These are phyloP conservation scores for Phytophthora macrochlamydospora DNA, from an alignment of 352 stramenopile genomes.

Conservation along the genomic window DNA sequence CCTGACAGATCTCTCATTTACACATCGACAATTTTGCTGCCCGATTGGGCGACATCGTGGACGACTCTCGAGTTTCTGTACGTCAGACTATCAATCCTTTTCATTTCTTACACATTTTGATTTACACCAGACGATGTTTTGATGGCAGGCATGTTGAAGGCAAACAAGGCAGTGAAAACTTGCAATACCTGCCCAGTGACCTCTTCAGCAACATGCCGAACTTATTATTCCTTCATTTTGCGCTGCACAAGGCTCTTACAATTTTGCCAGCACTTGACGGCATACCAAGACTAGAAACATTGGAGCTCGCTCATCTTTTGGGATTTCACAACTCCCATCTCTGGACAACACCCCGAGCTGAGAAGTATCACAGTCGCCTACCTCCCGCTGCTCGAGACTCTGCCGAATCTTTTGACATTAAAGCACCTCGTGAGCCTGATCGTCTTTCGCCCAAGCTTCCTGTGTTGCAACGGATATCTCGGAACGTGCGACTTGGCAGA, in stretches of 20 bases:
- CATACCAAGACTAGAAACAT: slow-evolving; percentile 32
- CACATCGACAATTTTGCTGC: slow-evolving; percentile 21
- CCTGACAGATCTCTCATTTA: slow-evolving; percentile 43
- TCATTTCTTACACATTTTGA: not conserved
- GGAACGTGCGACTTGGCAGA: slow-evolving; percentile 28
- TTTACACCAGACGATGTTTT: not conserved
- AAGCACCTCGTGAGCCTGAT: slow-evolving; percentile 21
- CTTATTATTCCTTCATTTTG: slow-evolving; percentile 43
- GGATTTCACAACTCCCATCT: slow-evolving; percentile 25
- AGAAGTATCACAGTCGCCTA: slow-evolving; percentile 30
- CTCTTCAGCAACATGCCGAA: slow-evolving; percentile 41
- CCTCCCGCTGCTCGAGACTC: slow-evolving; percentile 16
- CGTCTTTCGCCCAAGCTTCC: slow-evolving; percentile 16
- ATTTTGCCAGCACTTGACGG: slow-evolving; percentile 37
- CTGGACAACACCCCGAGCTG: slow-evolving; percentile 24
- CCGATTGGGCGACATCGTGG: slow-evolving; percentile 34
- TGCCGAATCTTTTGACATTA: slow-evolving; percentile 29
- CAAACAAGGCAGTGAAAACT: slow-evolving; percentile 23
- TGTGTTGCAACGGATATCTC: slow-evolving; percentile 46
- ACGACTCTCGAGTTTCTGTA: slow-evolving; percentile 50
- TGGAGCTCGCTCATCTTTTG: slow-evolving; percentile 32
- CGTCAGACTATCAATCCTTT: slow-evolving; percentile 2
- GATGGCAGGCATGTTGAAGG: slow-evolving; percentile 7
- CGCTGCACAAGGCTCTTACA: slow-evolving; percentile 19
- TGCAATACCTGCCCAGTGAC: slow-evolving; percentile 26